phyloP scores from a whole-genome alignment of 2,329 filamentous ascomycete genomes.

The Tolypocladium paradoxum region DNA sequence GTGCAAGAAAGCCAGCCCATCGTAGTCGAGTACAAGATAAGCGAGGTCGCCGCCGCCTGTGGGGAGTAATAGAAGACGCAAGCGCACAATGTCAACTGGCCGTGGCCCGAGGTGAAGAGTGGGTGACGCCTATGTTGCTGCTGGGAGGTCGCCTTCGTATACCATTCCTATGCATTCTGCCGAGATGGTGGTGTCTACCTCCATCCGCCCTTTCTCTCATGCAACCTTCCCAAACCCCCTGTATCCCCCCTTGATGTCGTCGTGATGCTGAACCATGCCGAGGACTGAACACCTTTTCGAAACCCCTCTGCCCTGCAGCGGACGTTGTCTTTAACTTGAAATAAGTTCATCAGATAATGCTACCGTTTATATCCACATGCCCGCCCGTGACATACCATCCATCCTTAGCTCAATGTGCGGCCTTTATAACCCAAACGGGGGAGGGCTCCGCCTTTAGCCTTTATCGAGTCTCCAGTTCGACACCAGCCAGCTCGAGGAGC shows the following conservation, averaged over 20 bases:
- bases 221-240: background rate
- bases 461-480: conserved; percentile 13
- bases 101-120: background rate
- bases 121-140: background rate
- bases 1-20: conserved; percentile 20
- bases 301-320: background rate
- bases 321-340: background rate
- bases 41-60: conserved; percentile 19
- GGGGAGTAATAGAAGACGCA: background rate
- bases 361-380: background rate
- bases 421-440: background rate
- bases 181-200: background rate
- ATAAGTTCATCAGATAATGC: background rate
- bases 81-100: background rate
- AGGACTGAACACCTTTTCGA: background rate
- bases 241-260: background rate
- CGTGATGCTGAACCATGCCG: background rate
- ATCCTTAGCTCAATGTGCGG: background rate
- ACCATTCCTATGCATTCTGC: background rate
- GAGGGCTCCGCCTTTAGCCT: background rate
- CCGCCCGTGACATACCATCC: background rate
- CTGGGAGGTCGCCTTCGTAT: background rate
- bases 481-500: conserved; percentile 38
- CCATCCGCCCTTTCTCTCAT: background rate
- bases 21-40: conserved; percentile 32